Base-by-base conservation (phyloP, 1,284 basidiomycete species). In the Naganishia albida region DNA sequence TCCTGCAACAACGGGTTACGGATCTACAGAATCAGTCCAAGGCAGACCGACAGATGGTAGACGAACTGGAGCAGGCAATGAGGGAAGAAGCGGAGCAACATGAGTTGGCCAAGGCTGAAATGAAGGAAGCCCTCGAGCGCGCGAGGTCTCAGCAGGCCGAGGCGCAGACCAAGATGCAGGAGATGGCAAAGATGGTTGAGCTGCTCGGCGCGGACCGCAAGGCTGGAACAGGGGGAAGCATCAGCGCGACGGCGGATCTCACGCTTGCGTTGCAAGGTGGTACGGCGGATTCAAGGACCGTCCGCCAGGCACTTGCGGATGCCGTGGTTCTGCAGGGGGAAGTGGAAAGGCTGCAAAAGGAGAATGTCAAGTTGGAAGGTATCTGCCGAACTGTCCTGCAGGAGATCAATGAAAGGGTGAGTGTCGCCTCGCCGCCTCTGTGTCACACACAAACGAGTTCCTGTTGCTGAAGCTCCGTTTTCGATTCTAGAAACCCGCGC, bases 351-450 rank as follows among this genome's bases (percentile, higher is more conserved):
- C 25, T 66, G 39, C 51, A 62, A 43, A 44, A 43, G 39, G 65
- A 66, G 59, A 65, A 66, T 50, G 52, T 25, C 49, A 85, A 89
- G 51, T 87, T 97, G 83, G 88, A 90, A 60, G 83, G 86, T 38
- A 87, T 89, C 44, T 15, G 83, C 67, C 73, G 79, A 34, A 78
- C 79, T 66, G 80, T 83, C 50, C 72, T 79, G 50, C 73, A 76
- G 62, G 89, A 95, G 78, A 90, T 96, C 65, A 87, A 91, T 73
- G 92, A 95, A 79, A 82, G 91, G 75, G 92, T 94, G 73, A 67
- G 88, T 48, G 3, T 13, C 43, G n/a, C 12, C 49, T 23, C 23
- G 23, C 64, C 42, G 57, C 18, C 16, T 18, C 7, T 8, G 39
- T 63, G 25, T 20, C 3, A 1, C 26, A 16, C 40, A 51, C n/a